Base-by-base conservation (phyloP, 768 basidiomycete genomes). In the Floccularia luteovirens region DNA sequence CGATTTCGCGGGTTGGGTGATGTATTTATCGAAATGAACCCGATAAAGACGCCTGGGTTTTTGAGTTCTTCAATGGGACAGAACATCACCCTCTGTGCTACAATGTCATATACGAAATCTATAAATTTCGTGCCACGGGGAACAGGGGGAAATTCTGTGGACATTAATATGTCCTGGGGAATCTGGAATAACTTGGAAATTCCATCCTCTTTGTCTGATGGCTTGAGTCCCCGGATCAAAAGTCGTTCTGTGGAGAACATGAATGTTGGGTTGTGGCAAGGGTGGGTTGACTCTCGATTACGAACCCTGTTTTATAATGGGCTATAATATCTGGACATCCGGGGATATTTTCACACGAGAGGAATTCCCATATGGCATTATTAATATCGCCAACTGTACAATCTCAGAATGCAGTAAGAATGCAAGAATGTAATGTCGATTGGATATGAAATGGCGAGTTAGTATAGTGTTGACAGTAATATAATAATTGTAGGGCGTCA, bases 161-260 rank as follows among this genome's bases (percentile, higher is more conserved):
- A 43, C 31, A 52, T 42, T 42, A 42, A 50, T 4, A 43, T 41
- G 21, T 42, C 48, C 6, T 46, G 44, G 12, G 12, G 38, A 20
- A 32, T 33, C 24, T 52, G 36, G 30, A 48, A 48, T 35, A 43
- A 48, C 5, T 49, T 39, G 16, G 41, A 39, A 11, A 49, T 31
- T 3, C 49, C 32, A 20, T 44, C 36, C 13, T 43, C 43, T 11
- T 41, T 28, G 42, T 54, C 52, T 6, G 21, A 19, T 11, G 41
- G 24, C 12, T 20, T 40, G n/a, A 32, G 44, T 4, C 43, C 48
- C 12, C 52, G 52, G 4, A 54, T 44, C 8, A 24, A 39, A 10
- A 54, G 48, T 14, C 49, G 19, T 19, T 43, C 42, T 2, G 52
- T 52, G 17, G 43, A 40, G 35, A 52, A 49, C 53, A 54, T 51